Percentiles rank a stretch among this genome's conserved stretches.
Conservation (phyloP, 2,329 filamentous ascomycete genomes). For the Botrytis fragariae region DNA sequence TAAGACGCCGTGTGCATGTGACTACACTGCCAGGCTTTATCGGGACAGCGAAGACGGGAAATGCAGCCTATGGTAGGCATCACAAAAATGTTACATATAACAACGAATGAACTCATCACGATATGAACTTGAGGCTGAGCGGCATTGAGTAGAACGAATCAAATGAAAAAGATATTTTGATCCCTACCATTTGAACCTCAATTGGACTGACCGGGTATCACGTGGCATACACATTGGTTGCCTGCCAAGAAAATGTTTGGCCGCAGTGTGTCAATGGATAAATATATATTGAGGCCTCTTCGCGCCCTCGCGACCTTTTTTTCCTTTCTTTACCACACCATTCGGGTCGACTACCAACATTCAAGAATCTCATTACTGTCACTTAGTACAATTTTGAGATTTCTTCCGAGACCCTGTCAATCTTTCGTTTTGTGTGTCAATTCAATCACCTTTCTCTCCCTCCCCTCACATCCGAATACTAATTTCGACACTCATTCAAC, state of each 20-base stretch:
- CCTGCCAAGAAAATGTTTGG: slow-evolving; percentile 10
- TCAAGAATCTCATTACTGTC: slow-evolving; percentile 40
- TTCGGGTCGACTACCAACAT: slow-evolving; percentile 38
- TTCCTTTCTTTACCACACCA: slow-evolving; percentile 39
- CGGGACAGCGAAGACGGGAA: background rate
- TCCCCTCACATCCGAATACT: slow-evolving; percentile 30
- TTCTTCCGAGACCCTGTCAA: slow-evolving; percentile 41
- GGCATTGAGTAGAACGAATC: background rate
- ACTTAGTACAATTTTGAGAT: slow-evolving; percentile 39
- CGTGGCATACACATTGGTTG: background rate
- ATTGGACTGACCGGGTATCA: slow-evolving; percentile 15
- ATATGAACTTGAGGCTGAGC: slow-evolving; percentile 15
- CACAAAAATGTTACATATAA: background rate
- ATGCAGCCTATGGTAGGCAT: background rate
- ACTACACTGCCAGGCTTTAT: background rate
- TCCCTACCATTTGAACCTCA: background rate
- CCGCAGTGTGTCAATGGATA: background rate
- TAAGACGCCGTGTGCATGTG: background rate
- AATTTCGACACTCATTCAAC: slow-evolving; percentile 39
- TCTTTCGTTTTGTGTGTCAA: slow-evolving; percentile 40
- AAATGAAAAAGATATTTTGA: slow-evolving; percentile 15
- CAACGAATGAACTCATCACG: slow-evolving; percentile 8
- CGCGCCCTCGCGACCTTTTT: slow-evolving; percentile 22
- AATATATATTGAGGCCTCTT: slow-evolving; percentile 15
- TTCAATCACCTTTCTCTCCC: slow-evolving; percentile 7